Evolutionary conservation across 495 filamentous ascomycete species (phyloP).

Genomic region (Umbilicaria muhlenbergii): DNA sequence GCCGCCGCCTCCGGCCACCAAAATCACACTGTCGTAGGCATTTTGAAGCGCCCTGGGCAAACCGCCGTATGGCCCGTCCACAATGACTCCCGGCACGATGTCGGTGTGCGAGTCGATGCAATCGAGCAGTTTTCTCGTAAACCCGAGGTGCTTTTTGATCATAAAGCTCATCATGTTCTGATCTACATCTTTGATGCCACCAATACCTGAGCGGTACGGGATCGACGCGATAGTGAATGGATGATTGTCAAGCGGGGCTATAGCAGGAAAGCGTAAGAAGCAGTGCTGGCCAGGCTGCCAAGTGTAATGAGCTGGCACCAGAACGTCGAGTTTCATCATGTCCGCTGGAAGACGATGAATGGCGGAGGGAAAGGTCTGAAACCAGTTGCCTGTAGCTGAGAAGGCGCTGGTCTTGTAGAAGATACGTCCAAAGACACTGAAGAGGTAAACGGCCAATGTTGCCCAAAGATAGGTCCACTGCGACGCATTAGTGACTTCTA

Average conservation of each 20-base stretch:
- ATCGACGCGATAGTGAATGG: conserved; percentile 16
- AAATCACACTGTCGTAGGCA: conserved; percentile 8
- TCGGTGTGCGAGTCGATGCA: neutral
- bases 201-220: neutral
- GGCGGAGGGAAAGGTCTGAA: no score
- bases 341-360: neutral
- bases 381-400: no score
- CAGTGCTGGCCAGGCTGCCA: conserved; percentile 13
- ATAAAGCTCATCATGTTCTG: conserved; percentile 7
- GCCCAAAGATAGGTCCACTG: conserved; percentile 17
- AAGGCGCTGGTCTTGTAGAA: conserved; percentile 7
- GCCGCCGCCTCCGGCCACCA: conserved; percentile 15
- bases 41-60: neutral
- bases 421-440: conserved; percentile 5
- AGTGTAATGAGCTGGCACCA: neutral
- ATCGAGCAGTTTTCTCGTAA: conserved; percentile 6
- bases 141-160: conserved; percentile 8
- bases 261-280: conserved; percentile 12
- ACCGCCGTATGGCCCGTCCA: conserved; percentile 17
- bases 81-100: neutral
- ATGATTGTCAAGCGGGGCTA: conserved; percentile 12
- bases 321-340: conserved; percentile 9
- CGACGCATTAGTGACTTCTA: no score
- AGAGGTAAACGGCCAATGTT: conserved; percentile 12
- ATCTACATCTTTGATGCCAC: neutral